Evolutionary conservation across 192 early-diverging fungal species (phyloP), one percentile per base, ranked within the genome.

Genomic region (Coemansia erecta): DNA sequence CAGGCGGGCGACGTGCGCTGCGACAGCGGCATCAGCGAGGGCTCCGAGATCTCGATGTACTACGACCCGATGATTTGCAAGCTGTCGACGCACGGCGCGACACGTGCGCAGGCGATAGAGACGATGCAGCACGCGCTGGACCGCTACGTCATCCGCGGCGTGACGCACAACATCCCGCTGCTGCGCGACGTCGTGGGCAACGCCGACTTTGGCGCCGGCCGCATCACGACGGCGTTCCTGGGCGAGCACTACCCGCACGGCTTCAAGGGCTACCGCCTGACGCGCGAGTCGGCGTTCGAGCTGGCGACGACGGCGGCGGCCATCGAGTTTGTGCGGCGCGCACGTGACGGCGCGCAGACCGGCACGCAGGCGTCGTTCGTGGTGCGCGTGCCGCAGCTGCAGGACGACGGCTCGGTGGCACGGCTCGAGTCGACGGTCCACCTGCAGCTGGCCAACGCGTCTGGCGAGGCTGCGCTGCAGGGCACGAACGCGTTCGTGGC

Each of bases 61-160:
- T 98, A 98, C 72, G 95, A 98, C 64, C 94, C 95, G 33, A 84
- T 98, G 79, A 92, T 98, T 43, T 94, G 95, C 81, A 97, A 95
- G 82, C 83, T 98, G 15, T 89, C 85, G 53, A 92, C 92, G n/a
- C 85, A 94, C 60, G 93, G 89, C 13, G 60, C 68, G 12, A 89
- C 86, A 4, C 85, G 95, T 49, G 73, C 83, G n/a, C 84, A 84
- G 53, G 90, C 93, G 1, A 89, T 93, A 17, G 58, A 81, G 26
- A 80, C 67, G 26, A 94, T 98, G 93, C 80, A 85, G 51, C 68
- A 81, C 39, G 93, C 94, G 11, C 80, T 98, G 54, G 95, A 98
- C 76, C 82, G 79, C 22, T 95, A 94, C 65, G 87, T 95, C 41
- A 94, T 97, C 71, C 89, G 91, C 67, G 94, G 93, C 62, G 95